Evolutionary conservation across 768 basidiomycete genomes (phyloP).

Genomic region (Phylloporus rhodoxanthus): DNA sequence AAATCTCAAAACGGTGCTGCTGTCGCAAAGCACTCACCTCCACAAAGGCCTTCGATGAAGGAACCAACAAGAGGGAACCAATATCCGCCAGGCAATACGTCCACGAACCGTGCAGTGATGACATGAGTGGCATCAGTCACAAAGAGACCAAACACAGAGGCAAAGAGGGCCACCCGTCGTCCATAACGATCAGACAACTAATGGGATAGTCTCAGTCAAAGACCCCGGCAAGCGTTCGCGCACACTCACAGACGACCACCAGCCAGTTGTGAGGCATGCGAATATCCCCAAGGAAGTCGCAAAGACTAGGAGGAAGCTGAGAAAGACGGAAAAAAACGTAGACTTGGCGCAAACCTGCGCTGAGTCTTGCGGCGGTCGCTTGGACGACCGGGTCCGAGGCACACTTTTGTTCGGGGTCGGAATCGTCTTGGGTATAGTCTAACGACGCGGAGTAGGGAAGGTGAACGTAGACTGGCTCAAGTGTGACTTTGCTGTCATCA

Average conservation of each 20-base stretch:
- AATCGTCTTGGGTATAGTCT: neutral
- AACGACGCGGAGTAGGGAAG: neutral
- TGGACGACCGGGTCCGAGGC: constrained; percentile 66
- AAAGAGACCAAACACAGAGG: constrained; percentile 57
- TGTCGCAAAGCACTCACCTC: constrained; percentile 43
- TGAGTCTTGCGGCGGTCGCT: constrained; percentile 63
- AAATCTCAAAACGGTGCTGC: neutral
- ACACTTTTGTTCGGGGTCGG: constrained; percentile 35
- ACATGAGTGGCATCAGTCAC: constrained; percentile 62
- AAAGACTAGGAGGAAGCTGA: constrained; percentile 43
- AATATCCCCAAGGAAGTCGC: constrained; percentile 63
- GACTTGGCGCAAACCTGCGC: constrained; percentile 42
- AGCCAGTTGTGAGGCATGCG: constrained; percentile 72
- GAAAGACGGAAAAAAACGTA: neutral
- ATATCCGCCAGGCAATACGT: constrained; percentile 71
- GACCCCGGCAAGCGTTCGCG: neutral
- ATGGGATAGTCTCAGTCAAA: neutral
- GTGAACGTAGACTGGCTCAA: neutral
- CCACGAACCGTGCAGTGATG: constrained; percentile 52
- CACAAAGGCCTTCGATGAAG: constrained; percentile 61
- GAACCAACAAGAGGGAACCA: constrained; percentile 69
- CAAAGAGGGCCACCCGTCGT: constrained; percentile 56
- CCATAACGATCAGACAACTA: constrained; percentile 78
- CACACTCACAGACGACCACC: constrained; percentile 74
- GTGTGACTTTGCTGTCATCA: neutral